Evolutionary conservation across 805 yeast species (phyloP).

Genomic region (Wickerhamomyces hampshirensis): DNA sequence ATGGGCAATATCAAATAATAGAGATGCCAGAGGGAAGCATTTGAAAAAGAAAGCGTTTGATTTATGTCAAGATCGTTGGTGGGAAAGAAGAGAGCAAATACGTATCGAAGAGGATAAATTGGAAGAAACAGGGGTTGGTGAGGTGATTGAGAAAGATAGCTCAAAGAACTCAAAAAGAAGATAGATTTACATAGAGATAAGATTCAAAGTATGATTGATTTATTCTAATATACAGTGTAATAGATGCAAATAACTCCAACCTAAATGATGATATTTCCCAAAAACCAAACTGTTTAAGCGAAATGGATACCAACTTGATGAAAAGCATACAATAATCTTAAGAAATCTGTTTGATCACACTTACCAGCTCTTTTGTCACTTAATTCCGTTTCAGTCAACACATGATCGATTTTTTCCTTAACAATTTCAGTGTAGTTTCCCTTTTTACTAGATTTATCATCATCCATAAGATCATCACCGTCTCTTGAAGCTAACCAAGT

Average conservation of each 20-base stretch:
- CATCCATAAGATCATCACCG: constrained; percentile 34
- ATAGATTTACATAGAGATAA: constrained; percentile 20
- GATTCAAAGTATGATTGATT: background rate
- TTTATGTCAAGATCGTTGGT: constrained; percentile 90
- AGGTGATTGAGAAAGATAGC: constrained; percentile 71
- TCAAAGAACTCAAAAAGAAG: constrained; percentile 52
- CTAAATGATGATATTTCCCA: background rate
- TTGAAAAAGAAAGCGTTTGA: constrained; percentile 87
- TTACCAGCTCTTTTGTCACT: constrained; percentile 88
- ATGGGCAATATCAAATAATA: constrained; percentile 87
- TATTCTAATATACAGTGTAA: constrained; percentile 11
- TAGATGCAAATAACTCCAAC: background rate
- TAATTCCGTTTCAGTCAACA: constrained; percentile 73
- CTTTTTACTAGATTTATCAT: constrained; percentile 33
- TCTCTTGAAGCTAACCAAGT: constrained; percentile 58
- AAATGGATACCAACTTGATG: constrained; percentile 97
- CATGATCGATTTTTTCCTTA: constrained; percentile 65
- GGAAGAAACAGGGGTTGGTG: constrained; percentile 88
- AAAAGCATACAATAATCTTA: constrained; percentile 81
- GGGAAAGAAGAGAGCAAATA: constrained; percentile 96
- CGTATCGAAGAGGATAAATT: constrained; percentile 82
- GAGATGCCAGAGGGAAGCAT: constrained; percentile 84
- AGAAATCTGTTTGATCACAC: constrained; percentile 91
- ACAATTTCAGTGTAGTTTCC: constrained; percentile 42
- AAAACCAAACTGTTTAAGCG: constrained; percentile 51